Evolutionary conservation across 305 asterid genomes (phyloP).

Genomic region (Petunia hybrid): DNA sequence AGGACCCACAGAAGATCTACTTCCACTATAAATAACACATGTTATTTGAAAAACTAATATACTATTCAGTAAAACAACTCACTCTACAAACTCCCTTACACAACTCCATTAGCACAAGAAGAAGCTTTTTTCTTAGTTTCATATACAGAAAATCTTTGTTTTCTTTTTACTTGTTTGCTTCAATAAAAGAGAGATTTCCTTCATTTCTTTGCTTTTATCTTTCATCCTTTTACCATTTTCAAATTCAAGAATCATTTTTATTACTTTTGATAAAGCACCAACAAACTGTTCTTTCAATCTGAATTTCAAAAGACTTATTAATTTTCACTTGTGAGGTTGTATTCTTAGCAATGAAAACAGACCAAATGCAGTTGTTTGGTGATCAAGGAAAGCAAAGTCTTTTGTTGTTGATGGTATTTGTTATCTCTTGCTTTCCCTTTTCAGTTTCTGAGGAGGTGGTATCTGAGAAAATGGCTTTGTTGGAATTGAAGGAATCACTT

Average conservation of each 20-base stretch:
- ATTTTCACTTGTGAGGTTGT: neutral
- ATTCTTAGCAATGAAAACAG: neutral
- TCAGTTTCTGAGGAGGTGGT: constrained; percentile 42
- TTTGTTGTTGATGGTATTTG: constrained; percentile 37
- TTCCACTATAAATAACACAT: neutral
- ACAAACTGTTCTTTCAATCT: neutral
- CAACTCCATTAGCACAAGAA: neutral
- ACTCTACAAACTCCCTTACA: neutral
- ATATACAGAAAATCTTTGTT: neutral
- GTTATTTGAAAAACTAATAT: neutral
- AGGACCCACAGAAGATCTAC: neutral
- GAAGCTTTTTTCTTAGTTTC: neutral
- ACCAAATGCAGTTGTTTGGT: constrained; percentile 9
- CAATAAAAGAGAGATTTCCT: neutral
- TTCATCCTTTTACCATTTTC: neutral
- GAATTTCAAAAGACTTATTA: constrained; percentile 1
- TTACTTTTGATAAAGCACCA: neutral
- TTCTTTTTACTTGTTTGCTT: neutral
- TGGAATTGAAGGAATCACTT: constrained; percentile 52
- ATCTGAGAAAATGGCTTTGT: constrained; percentile 50
- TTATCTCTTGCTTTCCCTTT: constrained; percentile 38
- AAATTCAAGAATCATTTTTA: constrained; percentile 10
- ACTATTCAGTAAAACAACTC: neutral
- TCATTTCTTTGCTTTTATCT: neutral
- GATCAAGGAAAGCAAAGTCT: constrained; percentile 12